Conservation (phyloP, 73 alveolate species). For the Stentor coeruleus region DNA sequence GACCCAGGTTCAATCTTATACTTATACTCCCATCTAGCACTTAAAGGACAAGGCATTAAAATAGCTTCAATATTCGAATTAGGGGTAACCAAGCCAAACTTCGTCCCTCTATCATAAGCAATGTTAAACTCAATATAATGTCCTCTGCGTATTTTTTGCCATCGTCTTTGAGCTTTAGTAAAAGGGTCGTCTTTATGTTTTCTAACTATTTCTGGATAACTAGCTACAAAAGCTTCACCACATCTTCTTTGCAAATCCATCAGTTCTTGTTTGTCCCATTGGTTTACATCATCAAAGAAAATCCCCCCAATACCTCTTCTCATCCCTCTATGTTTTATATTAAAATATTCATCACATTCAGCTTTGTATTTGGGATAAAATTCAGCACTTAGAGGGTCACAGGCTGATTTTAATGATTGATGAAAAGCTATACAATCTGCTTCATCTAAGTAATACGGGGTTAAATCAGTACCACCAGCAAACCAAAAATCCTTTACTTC, state of each 20-base stretch:
- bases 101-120: constrained; percentile 84
- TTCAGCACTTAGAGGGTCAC: constrained; percentile 38
- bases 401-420: constrained; percentile 33
- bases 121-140: constrained; percentile 83
- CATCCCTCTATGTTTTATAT: constrained; percentile 59
- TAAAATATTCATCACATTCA: constrained; percentile 77
- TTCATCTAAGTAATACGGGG: constrained; percentile 70
- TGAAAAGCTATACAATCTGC: constrained; percentile 63
- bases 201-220: constrained; percentile 44
- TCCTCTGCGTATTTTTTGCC: constrained; percentile 79
- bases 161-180: constrained; percentile 53
- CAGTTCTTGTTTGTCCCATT: constrained; percentile 44
- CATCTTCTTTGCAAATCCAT: constrained; percentile 34
- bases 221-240: constrained; percentile 24
- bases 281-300: constrained; percentile 72
- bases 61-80: constrained; percentile 76
- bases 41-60: constrained; percentile 72
- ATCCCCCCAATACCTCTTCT: constrained; percentile 89
- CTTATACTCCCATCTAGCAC: constrained; percentile 69
- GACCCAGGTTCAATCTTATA: constrained; percentile 53
- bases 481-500: constrained; percentile 67
- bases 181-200: constrained; percentile 45
- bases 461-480: constrained; percentile 88
- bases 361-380: constrained; percentile 46
- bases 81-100: constrained; percentile 78